These are phyloP conservation scores for Rhynchosporium agropyri DNA, from an alignment of 2,329 filamentous ascomycete species.

Conservation along the genomic window DNA sequence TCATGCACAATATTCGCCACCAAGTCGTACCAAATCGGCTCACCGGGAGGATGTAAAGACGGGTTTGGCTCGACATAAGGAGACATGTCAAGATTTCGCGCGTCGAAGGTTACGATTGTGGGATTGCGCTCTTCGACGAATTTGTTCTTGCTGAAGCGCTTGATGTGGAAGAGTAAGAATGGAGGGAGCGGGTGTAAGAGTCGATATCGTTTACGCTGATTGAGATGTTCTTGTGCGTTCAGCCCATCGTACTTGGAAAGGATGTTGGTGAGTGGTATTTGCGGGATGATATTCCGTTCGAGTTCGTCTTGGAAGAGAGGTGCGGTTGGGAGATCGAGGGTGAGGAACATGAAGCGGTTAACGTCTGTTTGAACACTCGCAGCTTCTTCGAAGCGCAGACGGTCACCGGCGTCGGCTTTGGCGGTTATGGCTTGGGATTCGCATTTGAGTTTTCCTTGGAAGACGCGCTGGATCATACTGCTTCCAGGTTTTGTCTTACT, in stretches of 20 bases:
- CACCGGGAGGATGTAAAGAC: conserved; percentile 66
- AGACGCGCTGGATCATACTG: conserved; percentile 87
- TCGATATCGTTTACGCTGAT: conserved; percentile 85
- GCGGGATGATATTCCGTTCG: conserved; percentile 94
- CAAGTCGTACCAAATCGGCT: conserved; percentile 92
- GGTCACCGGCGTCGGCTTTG: conserved; percentile 82
- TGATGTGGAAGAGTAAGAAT: conserved; percentile 91
- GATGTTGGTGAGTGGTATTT: conserved; percentile 80
- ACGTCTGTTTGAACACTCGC: conserved; percentile 76
- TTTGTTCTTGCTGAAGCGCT: conserved; percentile 95
- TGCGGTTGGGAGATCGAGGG: conserved; percentile 86
- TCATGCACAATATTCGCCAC: conserved; percentile 93
- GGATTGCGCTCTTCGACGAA: conserved; percentile 96
- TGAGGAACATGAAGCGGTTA: conserved; percentile 86
- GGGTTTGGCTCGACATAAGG: conserved; percentile 92
- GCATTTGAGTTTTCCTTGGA: conserved; percentile 89
- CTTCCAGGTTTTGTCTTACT: conserved; percentile 82
- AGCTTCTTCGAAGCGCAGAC: conserved; percentile 90
- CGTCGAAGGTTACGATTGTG: conserved; percentile 96
- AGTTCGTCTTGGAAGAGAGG: conserved; percentile 96
- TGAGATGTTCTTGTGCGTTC: conserved; percentile 83
- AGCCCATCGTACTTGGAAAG: conserved; percentile 92
- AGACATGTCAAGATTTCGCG: conserved; percentile 79
- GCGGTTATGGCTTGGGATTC: conserved; percentile 94
- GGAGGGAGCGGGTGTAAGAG: conserved; percentile 89